Conservation (phyloP, 2,329 filamentous ascomycete species). For the Diaporthe helianthi region DNA sequence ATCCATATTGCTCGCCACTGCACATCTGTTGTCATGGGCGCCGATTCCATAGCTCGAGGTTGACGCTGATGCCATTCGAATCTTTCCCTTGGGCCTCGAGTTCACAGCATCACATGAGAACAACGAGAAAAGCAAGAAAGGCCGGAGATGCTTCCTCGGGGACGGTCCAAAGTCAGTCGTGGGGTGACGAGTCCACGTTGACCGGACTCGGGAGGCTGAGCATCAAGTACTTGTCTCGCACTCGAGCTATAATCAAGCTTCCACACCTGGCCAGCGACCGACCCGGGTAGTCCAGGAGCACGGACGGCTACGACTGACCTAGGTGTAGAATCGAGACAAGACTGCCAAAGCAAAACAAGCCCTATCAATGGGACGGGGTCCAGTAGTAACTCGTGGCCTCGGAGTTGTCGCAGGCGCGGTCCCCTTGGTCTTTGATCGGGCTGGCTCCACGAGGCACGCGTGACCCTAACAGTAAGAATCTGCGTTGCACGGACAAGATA, state of each 20-base stretch:
- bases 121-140: background rate
- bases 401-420: background rate
- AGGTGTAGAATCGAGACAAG: slow-evolving; percentile 7
- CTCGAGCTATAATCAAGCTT: slow-evolving; percentile 16
- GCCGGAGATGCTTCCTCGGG: background rate
- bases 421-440: background rate
- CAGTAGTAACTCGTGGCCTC: background rate
- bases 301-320: slow-evolving; percentile 19
- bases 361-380: background rate
- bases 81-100: background rate
- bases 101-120: slow-evolving; percentile 18
- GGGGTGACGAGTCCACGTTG: slow-evolving; percentile 14
- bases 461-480: background rate
- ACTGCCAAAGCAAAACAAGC: background rate
- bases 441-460: background rate
- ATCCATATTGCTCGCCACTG: slow-evolving; percentile 17
- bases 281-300: slow-evolving; percentile 9
- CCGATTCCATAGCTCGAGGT: slow-evolving; percentile 15
- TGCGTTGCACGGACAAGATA: slow-evolving; percentile 1
- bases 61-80: slow-evolving; percentile 19
- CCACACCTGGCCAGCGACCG: background rate
- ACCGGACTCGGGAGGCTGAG: slow-evolving; percentile 4
- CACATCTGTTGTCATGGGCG: slow-evolving; percentile 5
- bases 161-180: background rate
- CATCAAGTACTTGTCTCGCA: slow-evolving; percentile 8